Percentiles rank a stretch among this genome's conserved stretches.
Evolutionary conservation across 140 eudicot species (phyloP).

Genomic region (Senecio squalidus): DNA sequence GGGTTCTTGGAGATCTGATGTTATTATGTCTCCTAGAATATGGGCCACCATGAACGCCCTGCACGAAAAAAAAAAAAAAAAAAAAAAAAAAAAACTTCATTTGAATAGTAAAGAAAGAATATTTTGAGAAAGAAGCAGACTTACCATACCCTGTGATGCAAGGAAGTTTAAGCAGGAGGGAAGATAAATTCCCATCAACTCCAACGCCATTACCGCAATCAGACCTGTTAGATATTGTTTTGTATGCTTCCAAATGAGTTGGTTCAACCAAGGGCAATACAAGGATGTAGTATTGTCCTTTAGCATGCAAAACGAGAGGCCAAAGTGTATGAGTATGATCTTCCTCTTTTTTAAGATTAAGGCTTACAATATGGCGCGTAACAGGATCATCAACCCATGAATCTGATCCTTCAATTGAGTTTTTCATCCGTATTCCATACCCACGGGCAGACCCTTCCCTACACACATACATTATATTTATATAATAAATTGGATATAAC

Average conservation of each 20-base stretch:
- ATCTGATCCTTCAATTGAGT: slow-evolving; percentile 90
- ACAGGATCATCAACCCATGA: slow-evolving; percentile 99
- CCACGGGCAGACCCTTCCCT: slow-evolving; percentile 98
- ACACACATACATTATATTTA: too few relatives aligned
- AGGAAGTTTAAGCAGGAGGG: slow-evolving; percentile 87
- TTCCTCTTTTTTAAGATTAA: slow-evolving; percentile 54
- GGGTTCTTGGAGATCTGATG: slow-evolving; percentile 73
- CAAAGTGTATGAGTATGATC: slow-evolving; percentile 50
- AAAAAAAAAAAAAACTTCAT: background rate
- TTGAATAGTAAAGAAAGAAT: background rate
- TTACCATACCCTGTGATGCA: slow-evolving; percentile 99
- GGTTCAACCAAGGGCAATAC: slow-evolving; percentile 90
- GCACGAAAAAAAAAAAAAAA: slow-evolving; percentile 14
- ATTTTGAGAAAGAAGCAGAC: slow-evolving; percentile 27
- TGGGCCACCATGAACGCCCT: slow-evolving; percentile 93
- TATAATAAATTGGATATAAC: slow-evolving; percentile 13
- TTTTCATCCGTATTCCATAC: slow-evolving; percentile 71
- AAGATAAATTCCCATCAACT: slow-evolving; percentile 75
- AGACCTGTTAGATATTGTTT: slow-evolving; percentile 52
- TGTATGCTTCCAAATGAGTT: slow-evolving; percentile 58
- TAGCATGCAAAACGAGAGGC: slow-evolving; percentile 81
- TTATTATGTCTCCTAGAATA: slow-evolving; percentile 70
- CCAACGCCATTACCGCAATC: slow-evolving; percentile 87
- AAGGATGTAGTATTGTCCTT: slow-evolving; percentile 62
- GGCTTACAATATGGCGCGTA: slow-evolving; percentile 73